A percentile compares a stretch with the other conserved stretches of the same genome.
Evolutionary conservation across 2,329 filamentous ascomycete genomes (phyloP).

Genomic region (Exserohilum rostratum): DNA sequence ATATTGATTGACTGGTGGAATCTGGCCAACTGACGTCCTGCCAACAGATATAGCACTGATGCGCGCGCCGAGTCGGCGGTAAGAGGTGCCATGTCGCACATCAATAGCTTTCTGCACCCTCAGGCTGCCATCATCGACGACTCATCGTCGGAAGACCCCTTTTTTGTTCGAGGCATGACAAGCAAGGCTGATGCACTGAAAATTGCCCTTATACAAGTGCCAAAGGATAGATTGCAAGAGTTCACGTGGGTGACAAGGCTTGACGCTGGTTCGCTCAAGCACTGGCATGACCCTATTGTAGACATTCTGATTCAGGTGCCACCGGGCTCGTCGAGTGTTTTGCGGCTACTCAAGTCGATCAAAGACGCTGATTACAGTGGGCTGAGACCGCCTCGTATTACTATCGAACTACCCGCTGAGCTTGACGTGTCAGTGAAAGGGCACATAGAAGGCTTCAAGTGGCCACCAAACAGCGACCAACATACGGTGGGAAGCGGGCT

Average conservation of each 20-base stretch:
- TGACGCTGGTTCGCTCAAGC: slow-evolving; percentile 72
- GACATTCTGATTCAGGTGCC: slow-evolving; percentile 85
- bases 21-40: neutral
- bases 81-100: slow-evolving; percentile 70
- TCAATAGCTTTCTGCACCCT: slow-evolving; percentile 76
- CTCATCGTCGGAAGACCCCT: slow-evolving; percentile 68
- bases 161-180: slow-evolving; percentile 67
- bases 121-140: slow-evolving; percentile 77
- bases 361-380: slow-evolving; percentile 76
- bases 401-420: slow-evolving; percentile 78
- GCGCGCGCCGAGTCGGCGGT: slow-evolving; percentile 70
- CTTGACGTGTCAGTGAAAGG: slow-evolving; percentile 69
- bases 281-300: slow-evolving; percentile 78
- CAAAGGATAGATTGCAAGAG: slow-evolving; percentile 65
- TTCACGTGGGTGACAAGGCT: slow-evolving; percentile 80
- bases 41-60: slow-evolving; percentile 64
- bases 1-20: neutral
- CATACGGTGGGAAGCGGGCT: slow-evolving; percentile 52
- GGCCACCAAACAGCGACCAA: slow-evolving; percentile 63
- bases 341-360: slow-evolving; percentile 78
- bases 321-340: slow-evolving; percentile 73
- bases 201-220: slow-evolving; percentile 76
- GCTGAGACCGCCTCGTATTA: slow-evolving; percentile 73
- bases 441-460: slow-evolving; percentile 69
- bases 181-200: slow-evolving; percentile 59